Evolutionary conservation across 2,329 filamentous ascomycete genomes (phyloP).

Genomic region (Aspergillus latus): DNA sequence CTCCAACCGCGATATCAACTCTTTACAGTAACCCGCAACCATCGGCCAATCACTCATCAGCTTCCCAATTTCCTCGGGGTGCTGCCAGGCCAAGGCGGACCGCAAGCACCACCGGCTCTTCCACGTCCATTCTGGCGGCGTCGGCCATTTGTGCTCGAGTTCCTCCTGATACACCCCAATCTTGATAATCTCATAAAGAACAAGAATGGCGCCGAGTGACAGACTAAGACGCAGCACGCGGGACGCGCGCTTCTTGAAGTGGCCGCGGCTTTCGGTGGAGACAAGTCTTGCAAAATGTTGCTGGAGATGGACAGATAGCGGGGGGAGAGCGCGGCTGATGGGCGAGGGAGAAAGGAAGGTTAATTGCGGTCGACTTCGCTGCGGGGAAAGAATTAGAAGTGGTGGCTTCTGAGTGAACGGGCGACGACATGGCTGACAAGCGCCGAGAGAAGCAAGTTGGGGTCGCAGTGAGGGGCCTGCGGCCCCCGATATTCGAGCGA

Average conservation of each 20-base stretch:
- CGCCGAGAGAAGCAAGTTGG: slow-evolving; percentile 25
- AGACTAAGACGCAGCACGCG: slow-evolving; percentile 68
- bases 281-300: slow-evolving; percentile 66
- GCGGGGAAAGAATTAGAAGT: slow-evolving; percentile 52
- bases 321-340: slow-evolving; percentile 45
- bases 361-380: slow-evolving; percentile 60
- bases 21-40: slow-evolving; percentile 60
- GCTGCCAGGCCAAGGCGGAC: slow-evolving; percentile 60
- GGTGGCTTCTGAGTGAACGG: slow-evolving; percentile 60
- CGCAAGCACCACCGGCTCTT: slow-evolving; percentile 68
- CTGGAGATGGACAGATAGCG: slow-evolving; percentile 55
- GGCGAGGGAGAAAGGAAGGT: slow-evolving; percentile 64
- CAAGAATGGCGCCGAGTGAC: slow-evolving; percentile 68
- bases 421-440: slow-evolving; percentile 36
- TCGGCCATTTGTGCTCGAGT: slow-evolving; percentile 73
- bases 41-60: slow-evolving; percentile 67
- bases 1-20: slow-evolving; percentile 67
- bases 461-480: slow-evolving; percentile 39
- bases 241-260: slow-evolving; percentile 52
- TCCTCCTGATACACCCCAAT: slow-evolving; percentile 71
- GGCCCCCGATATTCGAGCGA: slow-evolving; percentile 41
- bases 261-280: slow-evolving; percentile 66
- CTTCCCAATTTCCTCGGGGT: slow-evolving; percentile 55
- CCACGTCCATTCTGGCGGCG: slow-evolving; percentile 78
- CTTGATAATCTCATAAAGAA: slow-evolving; percentile 60